phyloP scores from a whole-genome alignment of 345 rosid genomes.

The Adansonia digitata region DNA sequence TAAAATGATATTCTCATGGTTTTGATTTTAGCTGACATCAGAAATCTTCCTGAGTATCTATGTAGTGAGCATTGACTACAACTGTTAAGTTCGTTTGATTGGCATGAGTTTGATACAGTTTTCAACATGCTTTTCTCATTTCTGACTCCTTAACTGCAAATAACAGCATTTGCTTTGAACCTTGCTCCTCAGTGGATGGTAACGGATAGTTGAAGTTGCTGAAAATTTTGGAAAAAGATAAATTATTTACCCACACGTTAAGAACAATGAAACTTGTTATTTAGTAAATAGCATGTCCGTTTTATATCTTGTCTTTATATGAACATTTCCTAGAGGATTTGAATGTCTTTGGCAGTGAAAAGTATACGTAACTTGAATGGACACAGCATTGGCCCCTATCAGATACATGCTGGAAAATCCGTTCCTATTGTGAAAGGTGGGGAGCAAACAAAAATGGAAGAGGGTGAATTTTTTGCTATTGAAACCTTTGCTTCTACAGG shows the following conservation, averaged over 20 bases:
- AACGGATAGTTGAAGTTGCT: background rate
- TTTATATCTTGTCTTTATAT: background rate
- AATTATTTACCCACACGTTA: background rate
- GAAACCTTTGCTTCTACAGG: constrained; percentile 97
- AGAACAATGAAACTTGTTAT: background rate
- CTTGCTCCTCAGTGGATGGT: too few species aligned
- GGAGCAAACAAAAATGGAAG: constrained; percentile 98
- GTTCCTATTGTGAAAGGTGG: constrained; percentile 97
- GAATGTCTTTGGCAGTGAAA: constrained; percentile 50
- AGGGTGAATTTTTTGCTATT: constrained; percentile 90
- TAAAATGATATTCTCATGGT: background rate
- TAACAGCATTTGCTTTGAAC: background rate
- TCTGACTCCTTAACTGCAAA: background rate
- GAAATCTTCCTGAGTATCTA: background rate
- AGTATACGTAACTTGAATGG: constrained; percentile 88
- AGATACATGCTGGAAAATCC: constrained; percentile 93
- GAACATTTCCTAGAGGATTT: background rate
- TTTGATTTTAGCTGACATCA: background rate
- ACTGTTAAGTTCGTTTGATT: background rate
- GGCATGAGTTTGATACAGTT: background rate
- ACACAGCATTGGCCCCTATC: constrained; percentile 78
- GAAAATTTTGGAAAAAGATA: background rate
- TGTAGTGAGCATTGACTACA: background rate
- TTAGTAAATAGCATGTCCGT: background rate
- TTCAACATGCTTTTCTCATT: background rate